Base-by-base conservation (phyloP, 768 basidiomycete genomes). In the Agrocybe praecox region DNA sequence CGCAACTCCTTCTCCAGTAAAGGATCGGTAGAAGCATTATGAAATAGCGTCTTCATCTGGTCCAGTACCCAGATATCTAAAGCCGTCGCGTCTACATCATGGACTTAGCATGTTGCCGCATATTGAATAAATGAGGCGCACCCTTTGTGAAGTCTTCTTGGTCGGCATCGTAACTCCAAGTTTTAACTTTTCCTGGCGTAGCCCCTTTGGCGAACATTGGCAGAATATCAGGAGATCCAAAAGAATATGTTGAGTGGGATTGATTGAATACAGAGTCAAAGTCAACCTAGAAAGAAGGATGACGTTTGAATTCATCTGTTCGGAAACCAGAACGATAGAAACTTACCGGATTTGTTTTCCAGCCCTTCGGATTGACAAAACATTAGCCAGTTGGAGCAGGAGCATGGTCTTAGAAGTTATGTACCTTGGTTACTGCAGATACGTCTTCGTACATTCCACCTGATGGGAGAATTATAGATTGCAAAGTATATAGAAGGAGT, bases 401-500 rank as follows among this genome's bases (percentile, higher is more conserved):
- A 29, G 26, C 26, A 24, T 12, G 40, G 34, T 23, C 46, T 24
- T 45, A 14, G 60, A 24, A 18, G 22, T 46, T 58, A 58, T 75
- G 63, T 74, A 82, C 92, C 80, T 92, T 91, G 19, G 89, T 92
- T 26, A 93, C 92, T 15, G 92, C 92, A 0, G 89, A 90, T 3
- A 92, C 92, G 61, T 94, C 91, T 70, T 94, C 92, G 65, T 94
- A 93, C 91, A 94, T 94, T 2, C 92, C 92, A 29, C 85, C 85
- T 87, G 52, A 7, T 43, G 6, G 18, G 2, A 49, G 14, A 33
- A 18, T 15, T n/a, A 19, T 48, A 15, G 22, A 5, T 14, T 19
- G 10, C 22, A 42, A 43, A 47, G 9, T 29, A 29, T 9, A 29
- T 29, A 29, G 26, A 29, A 5, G 26, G 9, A 29, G 26, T 5